Conservation (phyloP, 371 early-diverging fungal genomes). For the Umbelopsis sp. region DNA sequence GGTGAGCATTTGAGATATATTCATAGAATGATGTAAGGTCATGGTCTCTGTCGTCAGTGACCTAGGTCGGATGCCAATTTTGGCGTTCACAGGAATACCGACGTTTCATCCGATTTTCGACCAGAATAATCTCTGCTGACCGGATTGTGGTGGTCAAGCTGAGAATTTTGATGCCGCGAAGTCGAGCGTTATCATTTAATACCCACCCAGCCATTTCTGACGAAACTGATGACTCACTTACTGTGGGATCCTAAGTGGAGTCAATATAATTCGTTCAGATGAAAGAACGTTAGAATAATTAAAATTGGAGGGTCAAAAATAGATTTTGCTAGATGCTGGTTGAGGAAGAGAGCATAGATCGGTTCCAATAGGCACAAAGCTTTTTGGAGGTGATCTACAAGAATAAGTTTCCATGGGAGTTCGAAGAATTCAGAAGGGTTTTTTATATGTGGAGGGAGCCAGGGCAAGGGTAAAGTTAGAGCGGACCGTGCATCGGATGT, state of each 20-base stretch:
- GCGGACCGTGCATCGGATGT: slow-evolving; percentile 17
- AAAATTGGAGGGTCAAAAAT: background rate
- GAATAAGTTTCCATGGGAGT: background rate
- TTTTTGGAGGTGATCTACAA: slow-evolving; percentile 19
- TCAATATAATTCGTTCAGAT: background rate
- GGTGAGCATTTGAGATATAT: background rate
- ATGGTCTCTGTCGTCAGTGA: background rate
- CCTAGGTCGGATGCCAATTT: slow-evolving; percentile 13
- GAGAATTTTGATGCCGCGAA: background rate
- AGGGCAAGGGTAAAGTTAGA: background rate
- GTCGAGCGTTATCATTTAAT: background rate
- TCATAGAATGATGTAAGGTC: background rate
- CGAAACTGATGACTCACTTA: too few relatives aligned
- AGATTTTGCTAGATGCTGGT: background rate
- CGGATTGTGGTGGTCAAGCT: background rate
- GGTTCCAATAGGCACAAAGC: slow-evolving; percentile 18
- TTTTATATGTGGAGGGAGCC: background rate
- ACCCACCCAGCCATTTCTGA: background rate
- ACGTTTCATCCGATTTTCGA: background rate
- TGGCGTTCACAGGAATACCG: background rate
- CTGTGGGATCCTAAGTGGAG: background rate
- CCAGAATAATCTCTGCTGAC: background rate
- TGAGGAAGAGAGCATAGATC: slow-evolving; percentile 7
- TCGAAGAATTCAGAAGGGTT: background rate
- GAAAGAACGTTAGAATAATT: background rate